Percentiles rank a stretch among this genome's conserved stretches.
phyloP scores from a whole-genome alignment of 1,284 basidiomycete genomes.

The Hymenochaete sp. region DNA sequence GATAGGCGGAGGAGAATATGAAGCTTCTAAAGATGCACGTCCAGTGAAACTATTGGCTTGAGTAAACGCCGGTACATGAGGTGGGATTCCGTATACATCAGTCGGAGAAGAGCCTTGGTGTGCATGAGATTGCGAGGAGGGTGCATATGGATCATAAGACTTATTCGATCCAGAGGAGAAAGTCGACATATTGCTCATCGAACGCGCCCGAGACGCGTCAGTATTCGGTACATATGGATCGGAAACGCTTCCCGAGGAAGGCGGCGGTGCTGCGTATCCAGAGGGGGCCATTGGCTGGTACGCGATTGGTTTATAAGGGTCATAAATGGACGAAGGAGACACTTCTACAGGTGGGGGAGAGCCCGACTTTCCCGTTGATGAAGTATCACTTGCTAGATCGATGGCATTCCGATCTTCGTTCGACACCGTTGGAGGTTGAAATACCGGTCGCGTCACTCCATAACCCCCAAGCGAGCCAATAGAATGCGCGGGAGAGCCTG shows the following conservation, averaged over 20 bases:
- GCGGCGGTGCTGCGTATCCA: not conserved
- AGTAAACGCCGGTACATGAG: constrained; percentile 20
- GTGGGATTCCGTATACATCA: constrained; percentile 23
- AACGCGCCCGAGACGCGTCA: constrained; percentile 29
- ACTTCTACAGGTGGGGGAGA: not conserved
- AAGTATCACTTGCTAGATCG: constrained; percentile 13
- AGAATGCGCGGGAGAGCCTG: constrained; percentile 4
- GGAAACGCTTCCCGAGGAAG: not conserved
- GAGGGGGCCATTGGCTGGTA: not conserved
- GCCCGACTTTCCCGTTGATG: not conserved
- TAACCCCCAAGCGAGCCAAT: constrained; percentile 6
- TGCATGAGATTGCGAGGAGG: constrained; percentile 26
- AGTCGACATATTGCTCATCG: constrained; percentile 43
- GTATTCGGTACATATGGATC: not conserved
- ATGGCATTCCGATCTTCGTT: constrained; percentile 11
- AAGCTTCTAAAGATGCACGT: constrained; percentile 9
- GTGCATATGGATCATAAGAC: constrained; percentile 36
- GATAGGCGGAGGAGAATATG: constrained; percentile 13
- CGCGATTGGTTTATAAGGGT: constrained; percentile 10
- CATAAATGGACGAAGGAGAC: not conserved
- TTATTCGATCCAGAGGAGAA: constrained; percentile 31
- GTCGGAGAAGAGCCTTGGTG: constrained; percentile 23
- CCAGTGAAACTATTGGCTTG: constrained; percentile 14
- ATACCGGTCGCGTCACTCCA: not conserved
- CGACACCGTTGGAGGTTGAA: constrained; percentile 6